These are phyloP conservation scores for Acer campestre DNA, from an alignment of 345 rosid species.

Conservation along the genomic window DNA sequence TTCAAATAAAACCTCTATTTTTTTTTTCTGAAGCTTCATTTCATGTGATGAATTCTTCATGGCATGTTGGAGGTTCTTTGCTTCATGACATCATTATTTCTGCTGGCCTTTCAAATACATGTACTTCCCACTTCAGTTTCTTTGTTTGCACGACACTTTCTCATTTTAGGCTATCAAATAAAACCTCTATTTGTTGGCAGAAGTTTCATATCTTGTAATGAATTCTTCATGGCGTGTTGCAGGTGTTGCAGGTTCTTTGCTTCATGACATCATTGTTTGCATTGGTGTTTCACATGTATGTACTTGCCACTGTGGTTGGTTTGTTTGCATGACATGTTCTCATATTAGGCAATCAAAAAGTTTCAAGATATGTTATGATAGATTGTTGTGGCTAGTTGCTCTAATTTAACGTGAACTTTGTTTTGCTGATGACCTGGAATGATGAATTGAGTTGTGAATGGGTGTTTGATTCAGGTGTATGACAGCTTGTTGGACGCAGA, in stretches of 20 bases:
- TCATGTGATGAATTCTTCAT: not conserved
- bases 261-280: not conserved
- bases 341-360: not conserved
- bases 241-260: not conserved
- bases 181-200: not conserved
- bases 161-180: not conserved
- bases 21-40: not conserved
- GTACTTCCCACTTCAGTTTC: not conserved
- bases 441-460: constrained; percentile 76
- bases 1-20: not conserved
- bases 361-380: constrained; percentile 2
- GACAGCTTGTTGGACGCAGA: constrained; percentile 88
- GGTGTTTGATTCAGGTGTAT: constrained; percentile 92
- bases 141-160: not conserved
- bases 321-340: not conserved
- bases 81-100: not conserved
- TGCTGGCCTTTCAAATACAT: not conserved
- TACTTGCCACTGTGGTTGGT: not conserved
- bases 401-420: constrained; percentile 22
- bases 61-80: not conserved
- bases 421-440: constrained; percentile 42
- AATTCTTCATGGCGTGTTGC: not conserved
- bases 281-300: not conserved
- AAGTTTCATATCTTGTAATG: not conserved
- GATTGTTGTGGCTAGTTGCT: constrained; percentile 1